Evolutionary conservation across 805 yeast genomes (phyloP).

Genomic region (Clavispora santaluciae): DNA sequence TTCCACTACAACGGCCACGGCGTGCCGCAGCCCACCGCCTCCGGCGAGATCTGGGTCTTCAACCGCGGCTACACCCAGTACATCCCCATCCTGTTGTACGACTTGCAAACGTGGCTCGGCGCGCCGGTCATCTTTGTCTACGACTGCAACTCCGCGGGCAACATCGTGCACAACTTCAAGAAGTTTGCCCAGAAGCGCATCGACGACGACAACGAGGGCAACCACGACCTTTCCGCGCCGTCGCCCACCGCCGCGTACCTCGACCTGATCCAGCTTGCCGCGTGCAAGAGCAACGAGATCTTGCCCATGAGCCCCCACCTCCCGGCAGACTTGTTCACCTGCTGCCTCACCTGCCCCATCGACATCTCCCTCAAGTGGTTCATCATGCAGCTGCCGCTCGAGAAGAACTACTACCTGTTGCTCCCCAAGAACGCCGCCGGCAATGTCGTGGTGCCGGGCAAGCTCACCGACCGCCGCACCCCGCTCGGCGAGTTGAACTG

Average conservation of each 20-base stretch:
- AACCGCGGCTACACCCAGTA: constrained; percentile 96
- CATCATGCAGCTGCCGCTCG: constrained; percentile 72
- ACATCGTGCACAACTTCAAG: constrained; percentile 83
- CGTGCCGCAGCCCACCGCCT: constrained; percentile 93
- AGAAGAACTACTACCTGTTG: constrained; percentile 45
- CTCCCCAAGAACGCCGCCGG: constrained; percentile 46
- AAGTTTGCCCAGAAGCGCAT: constrained; percentile 86
- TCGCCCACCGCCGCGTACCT: constrained; percentile 66
- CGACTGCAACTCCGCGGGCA: constrained; percentile 93
- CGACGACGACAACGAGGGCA: constrained; percentile 72
- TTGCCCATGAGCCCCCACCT: constrained; percentile 90
- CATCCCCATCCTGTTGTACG: constrained; percentile 93
- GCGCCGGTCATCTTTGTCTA: constrained; percentile 95
- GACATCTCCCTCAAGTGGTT: constrained; percentile 92
- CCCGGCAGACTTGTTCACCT: constrained; percentile 94
- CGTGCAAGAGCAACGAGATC: constrained; percentile 80
- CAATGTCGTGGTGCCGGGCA: constrained; percentile 77
- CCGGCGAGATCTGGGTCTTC: constrained; percentile 98
- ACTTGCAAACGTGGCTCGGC: constrained; percentile 94
- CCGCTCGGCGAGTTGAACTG: constrained; percentile 95
- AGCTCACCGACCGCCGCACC: constrained; percentile 85
- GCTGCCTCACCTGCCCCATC: constrained; percentile 93
- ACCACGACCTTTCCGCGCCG: constrained; percentile 47
- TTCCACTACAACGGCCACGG: constrained; percentile 99
- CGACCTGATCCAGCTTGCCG: constrained; percentile 90